Evolutionary conservation across 2,329 filamentous ascomycete species (phyloP).

Genomic region (Hymenoscyphus scutula): DNA sequence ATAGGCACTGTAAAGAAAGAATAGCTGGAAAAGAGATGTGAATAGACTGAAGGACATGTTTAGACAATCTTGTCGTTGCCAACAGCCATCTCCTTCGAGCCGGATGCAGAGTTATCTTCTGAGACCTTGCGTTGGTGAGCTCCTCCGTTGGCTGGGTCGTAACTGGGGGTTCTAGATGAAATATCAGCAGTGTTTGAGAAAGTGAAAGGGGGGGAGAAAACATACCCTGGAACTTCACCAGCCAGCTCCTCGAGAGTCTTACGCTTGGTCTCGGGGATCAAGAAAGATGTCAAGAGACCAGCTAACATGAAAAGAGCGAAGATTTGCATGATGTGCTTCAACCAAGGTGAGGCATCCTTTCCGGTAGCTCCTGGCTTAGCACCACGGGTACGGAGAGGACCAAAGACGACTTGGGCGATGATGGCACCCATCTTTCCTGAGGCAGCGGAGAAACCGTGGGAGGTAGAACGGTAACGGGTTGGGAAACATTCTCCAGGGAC

Average conservation of each 20-base stretch:
- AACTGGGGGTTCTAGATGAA: slow-evolving; percentile 17
- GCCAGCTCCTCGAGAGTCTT: slow-evolving; percentile 70
- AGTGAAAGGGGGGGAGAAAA: neutral
- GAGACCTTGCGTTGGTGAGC: neutral
- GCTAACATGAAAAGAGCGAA: slow-evolving; percentile 79
- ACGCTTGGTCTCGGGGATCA: slow-evolving; percentile 76
- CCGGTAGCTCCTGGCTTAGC: slow-evolving; percentile 32
- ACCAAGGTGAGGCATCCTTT: slow-evolving; percentile 47
- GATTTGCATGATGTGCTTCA: slow-evolving; percentile 73
- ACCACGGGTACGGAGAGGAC: slow-evolving; percentile 46
- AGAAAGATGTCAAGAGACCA: slow-evolving; percentile 63
- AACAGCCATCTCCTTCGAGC: neutral
- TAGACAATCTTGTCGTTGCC: slow-evolving; percentile 8
- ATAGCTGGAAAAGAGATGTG: neutral
- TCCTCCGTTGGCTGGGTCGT: slow-evolving; percentile 11
- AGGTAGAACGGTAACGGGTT: slow-evolving; percentile 38
- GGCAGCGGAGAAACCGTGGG: slow-evolving; percentile 39
- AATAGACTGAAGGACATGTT: neutral
- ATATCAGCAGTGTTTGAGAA: neutral
- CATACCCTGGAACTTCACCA: slow-evolving; percentile 47
- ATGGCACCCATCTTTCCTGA: slow-evolving; percentile 40
- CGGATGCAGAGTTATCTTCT: slow-evolving; percentile 4
- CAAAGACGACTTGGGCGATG: slow-evolving; percentile 49
- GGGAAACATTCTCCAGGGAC: slow-evolving; percentile 40
- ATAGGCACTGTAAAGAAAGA: neutral